Percentiles rank a stretch among this genome's conserved stretches.
Evolutionary conservation across 768 basidiomycete species (phyloP).

Genomic region (Panaeolus cyanescens): DNA sequence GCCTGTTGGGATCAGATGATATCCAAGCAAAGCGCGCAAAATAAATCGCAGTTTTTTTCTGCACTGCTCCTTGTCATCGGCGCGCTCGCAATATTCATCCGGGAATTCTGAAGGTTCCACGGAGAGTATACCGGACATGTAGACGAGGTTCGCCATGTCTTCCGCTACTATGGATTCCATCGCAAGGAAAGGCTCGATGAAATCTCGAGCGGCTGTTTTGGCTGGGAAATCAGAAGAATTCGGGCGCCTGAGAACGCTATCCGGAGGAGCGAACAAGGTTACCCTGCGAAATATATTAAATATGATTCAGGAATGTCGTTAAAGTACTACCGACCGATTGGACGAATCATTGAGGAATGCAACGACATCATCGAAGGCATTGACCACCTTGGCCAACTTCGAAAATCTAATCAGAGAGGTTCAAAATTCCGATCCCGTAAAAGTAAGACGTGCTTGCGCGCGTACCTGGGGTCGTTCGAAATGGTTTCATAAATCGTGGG

Average conservation of each 20-base stretch:
- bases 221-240: slow-evolving; percentile 15
- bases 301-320: neutral
- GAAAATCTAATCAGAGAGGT: slow-evolving; percentile 32
- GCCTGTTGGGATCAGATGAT: slow-evolving; percentile 52
- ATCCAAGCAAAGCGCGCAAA: slow-evolving; percentile 53
- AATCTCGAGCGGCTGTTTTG: neutral
- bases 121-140: slow-evolving; percentile 2
- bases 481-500: slow-evolving; percentile 22
- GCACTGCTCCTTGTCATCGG: slow-evolving; percentile 45
- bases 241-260: slow-evolving; percentile 39
- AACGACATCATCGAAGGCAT: slow-evolving; percentile 39
- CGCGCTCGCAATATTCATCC: slow-evolving; percentile 28
- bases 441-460: neutral
- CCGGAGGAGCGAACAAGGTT: slow-evolving; percentile 56
- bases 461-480: slow-evolving; percentile 20
- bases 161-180: slow-evolving; percentile 21
- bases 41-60: slow-evolving; percentile 60
- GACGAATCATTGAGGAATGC: slow-evolving; percentile 39
- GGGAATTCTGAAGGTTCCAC: slow-evolving; percentile 12
- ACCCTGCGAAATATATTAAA: slow-evolving; percentile 30
- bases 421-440: neutral
- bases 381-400: slow-evolving; percentile 39
- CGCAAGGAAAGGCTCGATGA: slow-evolving; percentile 24
- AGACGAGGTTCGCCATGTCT: slow-evolving; percentile 33
- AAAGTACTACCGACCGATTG: slow-evolving; percentile 23